A percentile compares a stretch with the other conserved stretches of the same genome.
These are phyloP conservation scores for Diphasiastrum complanatum DNA, from an alignment of 83 land plant species.

Conservation along the genomic window DNA sequence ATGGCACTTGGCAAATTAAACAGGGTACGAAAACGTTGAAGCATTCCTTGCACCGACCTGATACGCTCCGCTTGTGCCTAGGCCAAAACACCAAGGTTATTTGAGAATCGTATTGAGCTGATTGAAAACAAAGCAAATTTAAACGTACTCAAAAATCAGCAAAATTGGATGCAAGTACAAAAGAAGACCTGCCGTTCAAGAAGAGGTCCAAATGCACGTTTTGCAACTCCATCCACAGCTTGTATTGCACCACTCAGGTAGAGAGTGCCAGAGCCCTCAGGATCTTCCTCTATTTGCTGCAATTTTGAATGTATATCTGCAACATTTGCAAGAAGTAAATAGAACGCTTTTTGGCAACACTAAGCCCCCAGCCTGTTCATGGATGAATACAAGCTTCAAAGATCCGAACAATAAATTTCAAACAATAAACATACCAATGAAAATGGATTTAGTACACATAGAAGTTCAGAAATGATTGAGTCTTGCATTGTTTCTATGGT, in stretches of 20 bases:
- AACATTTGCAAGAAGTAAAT: background rate
- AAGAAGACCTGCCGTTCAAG: constrained; percentile 86
- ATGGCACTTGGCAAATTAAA: constrained; percentile 96
- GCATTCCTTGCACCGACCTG: constrained; percentile 97
- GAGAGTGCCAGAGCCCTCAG: constrained; percentile 87
- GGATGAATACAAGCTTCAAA: no score
- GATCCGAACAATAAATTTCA: no score
- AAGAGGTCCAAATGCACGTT: constrained; percentile 84
- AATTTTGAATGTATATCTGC: constrained; percentile 76
- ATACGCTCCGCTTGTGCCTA: constrained; percentile 98
- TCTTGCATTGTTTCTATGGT: no score
- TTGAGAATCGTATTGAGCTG: no score
- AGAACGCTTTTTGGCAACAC: no score
- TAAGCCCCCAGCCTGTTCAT: no score
- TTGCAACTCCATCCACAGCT: constrained; percentile 63
- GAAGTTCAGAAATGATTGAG: no score
- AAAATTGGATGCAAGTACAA: no score
- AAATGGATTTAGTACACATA: no score
- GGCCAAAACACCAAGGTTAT: constrained; percentile 13
- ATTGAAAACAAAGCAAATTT: no score
- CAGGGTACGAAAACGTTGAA: constrained; percentile 88
- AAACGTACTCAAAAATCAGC: no score
- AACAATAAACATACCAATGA: no score
- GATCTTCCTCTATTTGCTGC: constrained; percentile 83
- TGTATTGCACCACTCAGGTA: constrained; percentile 55